A percentile compares a stretch with the other conserved stretches of the same genome.
Evolutionary conservation across 1,139 yeast species (phyloP).

Genomic region (Candida pseudoviswanathii): DNA sequence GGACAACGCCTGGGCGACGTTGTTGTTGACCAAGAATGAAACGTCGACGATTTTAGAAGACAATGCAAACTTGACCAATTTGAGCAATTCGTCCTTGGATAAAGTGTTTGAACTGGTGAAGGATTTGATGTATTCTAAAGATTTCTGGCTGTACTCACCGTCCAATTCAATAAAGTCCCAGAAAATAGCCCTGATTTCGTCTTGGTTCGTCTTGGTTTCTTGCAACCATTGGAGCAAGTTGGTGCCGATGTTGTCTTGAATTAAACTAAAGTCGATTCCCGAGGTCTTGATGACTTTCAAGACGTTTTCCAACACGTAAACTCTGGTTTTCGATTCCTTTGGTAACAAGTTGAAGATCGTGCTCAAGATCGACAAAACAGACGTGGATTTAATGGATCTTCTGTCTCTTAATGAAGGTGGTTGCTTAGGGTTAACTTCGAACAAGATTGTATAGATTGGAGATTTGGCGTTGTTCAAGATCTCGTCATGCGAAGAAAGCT

Average conservation of each 20-base stretch:
- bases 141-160: conserved; percentile 25
- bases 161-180: conserved; percentile 47
- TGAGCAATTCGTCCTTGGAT: conserved; percentile 31
- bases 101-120: conserved; percentile 28
- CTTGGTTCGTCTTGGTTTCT: conserved; percentile 31
- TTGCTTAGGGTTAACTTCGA: conserved; percentile 37
- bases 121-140: conserved; percentile 40
- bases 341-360: conserved; percentile 49
- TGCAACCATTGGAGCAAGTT: conserved; percentile 43
- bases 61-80: conserved; percentile 41
- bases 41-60: conserved; percentile 46
- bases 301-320: conserved; percentile 34
- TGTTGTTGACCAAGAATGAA: conserved; percentile 45
- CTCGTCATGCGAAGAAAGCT: conserved; percentile 28
- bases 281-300: conserved; percentile 35
- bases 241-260: conserved; percentile 39
- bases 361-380: conserved; percentile 45
- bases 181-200: conserved; percentile 33
- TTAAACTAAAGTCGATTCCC: conserved; percentile 34
- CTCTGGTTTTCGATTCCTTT: conserved; percentile 33
- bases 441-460: conserved; percentile 32
- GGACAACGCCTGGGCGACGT: conserved; percentile 37
- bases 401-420: conserved; percentile 51
- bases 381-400: conserved; percentile 46
- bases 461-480: conserved; percentile 31